phyloP scores from a whole-genome alignment of 208 protist genomes.

The Phytomonas sp. region DNA sequence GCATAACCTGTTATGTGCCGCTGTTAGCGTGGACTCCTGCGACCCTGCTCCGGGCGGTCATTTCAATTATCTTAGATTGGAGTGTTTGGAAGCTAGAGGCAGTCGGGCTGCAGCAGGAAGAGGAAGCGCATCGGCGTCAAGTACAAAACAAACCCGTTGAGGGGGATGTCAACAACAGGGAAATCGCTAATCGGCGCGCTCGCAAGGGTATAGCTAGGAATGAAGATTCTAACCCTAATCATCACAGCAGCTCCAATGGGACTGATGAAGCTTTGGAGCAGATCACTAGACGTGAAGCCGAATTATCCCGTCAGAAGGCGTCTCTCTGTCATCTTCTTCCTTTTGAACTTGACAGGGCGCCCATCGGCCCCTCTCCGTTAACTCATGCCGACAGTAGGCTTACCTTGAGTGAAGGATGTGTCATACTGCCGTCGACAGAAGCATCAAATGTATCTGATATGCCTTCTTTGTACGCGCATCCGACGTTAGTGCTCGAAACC shows the following conservation, averaged over 20 bases:
- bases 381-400: background rate
- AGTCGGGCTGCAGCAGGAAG: background rate
- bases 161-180: background rate
- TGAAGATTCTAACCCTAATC: background rate
- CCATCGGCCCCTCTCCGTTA: background rate
- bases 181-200: background rate
- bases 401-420: background rate
- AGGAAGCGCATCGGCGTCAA: background rate
- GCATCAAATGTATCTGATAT: background rate
- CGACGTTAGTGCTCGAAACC: slow-evolving; percentile 21
- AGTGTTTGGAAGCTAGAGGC: background rate
- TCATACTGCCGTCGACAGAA: background rate
- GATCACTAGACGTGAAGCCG: background rate
- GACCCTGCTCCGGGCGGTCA: slow-evolving; percentile 29
- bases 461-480: slow-evolving; percentile 14
- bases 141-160: background rate
- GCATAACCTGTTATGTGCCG: slow-evolving; percentile 66
- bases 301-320: background rate
- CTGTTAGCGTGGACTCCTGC: slow-evolving; percentile 55
- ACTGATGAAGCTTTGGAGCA: background rate
- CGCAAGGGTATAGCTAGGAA: background rate
- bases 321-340: background rate
- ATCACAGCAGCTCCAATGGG: background rate
- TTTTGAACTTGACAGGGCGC: background rate
- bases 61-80: background rate